These are phyloP conservation scores for Trichoderma harzianum DNA, from an alignment of 2,329 filamentous ascomycete species.

Conservation along the genomic window DNA sequence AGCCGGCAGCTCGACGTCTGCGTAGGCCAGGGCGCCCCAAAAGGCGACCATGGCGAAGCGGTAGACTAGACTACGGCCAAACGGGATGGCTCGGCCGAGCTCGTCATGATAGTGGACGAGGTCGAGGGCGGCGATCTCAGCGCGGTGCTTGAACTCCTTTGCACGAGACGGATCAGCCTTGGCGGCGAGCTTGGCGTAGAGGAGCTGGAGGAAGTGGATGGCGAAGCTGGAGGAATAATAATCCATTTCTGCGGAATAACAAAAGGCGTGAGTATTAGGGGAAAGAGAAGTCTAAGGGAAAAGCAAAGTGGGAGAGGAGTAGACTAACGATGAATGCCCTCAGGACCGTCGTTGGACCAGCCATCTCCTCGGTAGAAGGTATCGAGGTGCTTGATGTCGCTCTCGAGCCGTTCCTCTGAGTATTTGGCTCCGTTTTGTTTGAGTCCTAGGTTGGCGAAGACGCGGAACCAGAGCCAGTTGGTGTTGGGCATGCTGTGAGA, in stretches of 20 bases:
- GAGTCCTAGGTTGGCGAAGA: slow-evolving; percentile 76
- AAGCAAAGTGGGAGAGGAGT: neutral
- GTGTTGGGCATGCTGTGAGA: slow-evolving; percentile 63
- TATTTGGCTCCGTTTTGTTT: slow-evolving; percentile 71
- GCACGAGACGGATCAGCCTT: slow-evolving; percentile 64
- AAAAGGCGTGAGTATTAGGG: neutral
- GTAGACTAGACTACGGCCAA: slow-evolving; percentile 74
- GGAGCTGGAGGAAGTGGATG: slow-evolving; percentile 74
- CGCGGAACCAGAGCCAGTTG: slow-evolving; percentile 76
- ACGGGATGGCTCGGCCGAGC: slow-evolving; percentile 69
- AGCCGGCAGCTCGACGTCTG: slow-evolving; percentile 66
- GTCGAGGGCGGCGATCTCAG: slow-evolving; percentile 64
- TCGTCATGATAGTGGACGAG: slow-evolving; percentile 74
- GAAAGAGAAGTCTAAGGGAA: neutral
- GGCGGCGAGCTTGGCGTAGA: slow-evolving; percentile 70
- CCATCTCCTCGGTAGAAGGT: slow-evolving; percentile 79
- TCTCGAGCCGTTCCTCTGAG: slow-evolving; percentile 65
- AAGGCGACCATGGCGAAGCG: slow-evolving; percentile 85
- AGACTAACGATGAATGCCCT: slow-evolving; percentile 63
- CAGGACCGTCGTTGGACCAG: slow-evolving; percentile 79
- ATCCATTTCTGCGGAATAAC: slow-evolving; percentile 60
- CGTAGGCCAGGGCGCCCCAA: slow-evolving; percentile 75
- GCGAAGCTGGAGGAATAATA: slow-evolving; percentile 82
- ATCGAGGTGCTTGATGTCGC: slow-evolving; percentile 73
- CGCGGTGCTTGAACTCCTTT: slow-evolving; percentile 66